Evolutionary conservation across 2,329 filamentous ascomycete genomes (phyloP).

Genomic region (Claviceps maximensis): DNA sequence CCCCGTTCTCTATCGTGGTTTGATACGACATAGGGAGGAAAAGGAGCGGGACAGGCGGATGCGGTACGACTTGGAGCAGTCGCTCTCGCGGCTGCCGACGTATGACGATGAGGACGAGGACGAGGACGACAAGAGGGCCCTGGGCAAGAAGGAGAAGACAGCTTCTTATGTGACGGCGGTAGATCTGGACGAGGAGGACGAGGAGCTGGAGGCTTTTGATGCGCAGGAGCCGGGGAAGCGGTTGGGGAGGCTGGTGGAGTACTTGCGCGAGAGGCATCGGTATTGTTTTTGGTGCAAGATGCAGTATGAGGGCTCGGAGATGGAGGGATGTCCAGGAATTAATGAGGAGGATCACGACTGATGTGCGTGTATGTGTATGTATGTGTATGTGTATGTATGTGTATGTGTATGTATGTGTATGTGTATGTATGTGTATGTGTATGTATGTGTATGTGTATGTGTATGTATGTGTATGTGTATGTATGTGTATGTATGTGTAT

Average conservation of each 20-base stretch:
- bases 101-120: constrained; percentile 62
- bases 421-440: too few relatives aligned
- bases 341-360: constrained; percentile 70
- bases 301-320: constrained; percentile 54
- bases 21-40: constrained; percentile 57
- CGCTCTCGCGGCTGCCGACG: constrained; percentile 46
- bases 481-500: too few relatives aligned
- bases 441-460: too few relatives aligned
- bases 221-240: constrained; percentile 52
- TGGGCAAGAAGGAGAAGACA: constrained; percentile 42
- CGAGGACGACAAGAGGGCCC: constrained; percentile 54
- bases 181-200: constrained; percentile 64
- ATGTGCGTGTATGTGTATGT: not conserved
- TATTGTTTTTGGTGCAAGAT: constrained; percentile 99
- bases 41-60: constrained; percentile 54
- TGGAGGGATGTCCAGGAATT: constrained; percentile 82
- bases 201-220: constrained; percentile 70
- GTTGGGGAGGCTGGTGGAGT: constrained; percentile 50
- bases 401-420: not conserved
- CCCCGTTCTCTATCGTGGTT: constrained; percentile 66
- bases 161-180: constrained; percentile 48
- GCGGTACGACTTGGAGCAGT: constrained; percentile 53
- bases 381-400: not conserved
- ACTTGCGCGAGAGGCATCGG: constrained; percentile 55
- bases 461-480: too few relatives aligned